phyloP scores from a whole-genome alignment of 2,329 filamentous ascomycete species.

The Didymella segeticola region DNA sequence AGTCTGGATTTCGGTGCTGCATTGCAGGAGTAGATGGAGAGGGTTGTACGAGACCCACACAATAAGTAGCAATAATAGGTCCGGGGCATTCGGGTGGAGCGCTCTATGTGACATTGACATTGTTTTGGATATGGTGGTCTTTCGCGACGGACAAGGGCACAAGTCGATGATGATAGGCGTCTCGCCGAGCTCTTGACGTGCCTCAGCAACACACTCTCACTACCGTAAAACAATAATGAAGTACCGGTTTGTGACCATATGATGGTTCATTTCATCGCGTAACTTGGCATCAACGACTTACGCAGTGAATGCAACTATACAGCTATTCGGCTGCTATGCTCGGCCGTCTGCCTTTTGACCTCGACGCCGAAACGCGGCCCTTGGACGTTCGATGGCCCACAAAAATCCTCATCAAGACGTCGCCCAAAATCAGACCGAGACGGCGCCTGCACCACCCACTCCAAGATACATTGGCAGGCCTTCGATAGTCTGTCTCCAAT shows the following conservation, averaged over 20 bases:
- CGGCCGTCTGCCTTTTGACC: not conserved
- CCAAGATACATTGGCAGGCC: not conserved
- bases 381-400: constrained; percentile 1
- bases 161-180: no score
- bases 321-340: not conserved
- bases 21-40: not conserved
- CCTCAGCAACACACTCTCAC: no score
- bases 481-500: not conserved
- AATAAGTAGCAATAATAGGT: not conserved
- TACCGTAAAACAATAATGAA: no score
- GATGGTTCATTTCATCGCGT: not conserved
- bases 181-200: no score
- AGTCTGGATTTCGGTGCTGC: not conserved
- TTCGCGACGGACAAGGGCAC: no score
- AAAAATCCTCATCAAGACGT: not conserved
- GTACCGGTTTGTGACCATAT: no score
- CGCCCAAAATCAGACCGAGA: not conserved
- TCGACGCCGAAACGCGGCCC: constrained; percentile 9
- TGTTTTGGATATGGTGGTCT: no score
- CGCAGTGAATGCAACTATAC: no score
- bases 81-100: not conserved
- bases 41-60: not conserved
- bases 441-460: not conserved
- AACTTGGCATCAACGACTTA: not conserved
- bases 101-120: not conserved